Base-by-base conservation (phyloP, 768 basidiomycete species). In the Coprinellus aureogranulatus region DNA sequence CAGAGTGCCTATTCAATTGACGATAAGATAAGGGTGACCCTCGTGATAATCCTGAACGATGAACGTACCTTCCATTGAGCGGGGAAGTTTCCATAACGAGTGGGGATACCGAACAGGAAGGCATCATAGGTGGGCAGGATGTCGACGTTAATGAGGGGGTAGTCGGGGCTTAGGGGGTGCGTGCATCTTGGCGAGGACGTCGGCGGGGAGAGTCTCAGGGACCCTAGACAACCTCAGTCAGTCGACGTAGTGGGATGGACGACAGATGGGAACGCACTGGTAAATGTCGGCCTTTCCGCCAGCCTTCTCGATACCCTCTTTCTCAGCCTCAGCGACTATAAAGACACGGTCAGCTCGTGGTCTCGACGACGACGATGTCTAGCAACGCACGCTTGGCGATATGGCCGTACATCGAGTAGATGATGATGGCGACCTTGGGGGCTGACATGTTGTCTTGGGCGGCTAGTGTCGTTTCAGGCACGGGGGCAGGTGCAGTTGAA, bases 331-430 rank as follows among this genome's bases (percentile, higher is more conserved):
- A 11, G 89, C 89, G 65, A 91, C 89, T 90, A 64, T 12, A 55
- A 49, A 55, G 42, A 16, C 46, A 47, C 61, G 42, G 28, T 56
- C 59, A 60, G 57, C 46, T 14, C 23, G 25, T 12, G 23, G 16
- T 25, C 4, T 10, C 50, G 41, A 34, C 31, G 40, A 44, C 9
- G 16, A 49, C 1, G 20, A 27, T 49, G 4, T 23, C 55, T 8
- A 40, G 45, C 45, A 9, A 77, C 85, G 49, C 65, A 90, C 90
- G 48, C 65, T 81, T 81, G 61, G 77, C 81, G 69, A 91, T 81
- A 69, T 92, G 90, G 62, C 87, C 87, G 68, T 87, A 89, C 77
- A 89, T 71, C 18, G 87, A 72, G 73, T 90, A 91, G 71, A 90
- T 85, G 64, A 90, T 58, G 64, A 90, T 88, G 50, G 87, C 87